Evolutionary conservation across 495 filamentous ascomycete genomes (phyloP).

Genomic region (Neurospora intermedia): DNA sequence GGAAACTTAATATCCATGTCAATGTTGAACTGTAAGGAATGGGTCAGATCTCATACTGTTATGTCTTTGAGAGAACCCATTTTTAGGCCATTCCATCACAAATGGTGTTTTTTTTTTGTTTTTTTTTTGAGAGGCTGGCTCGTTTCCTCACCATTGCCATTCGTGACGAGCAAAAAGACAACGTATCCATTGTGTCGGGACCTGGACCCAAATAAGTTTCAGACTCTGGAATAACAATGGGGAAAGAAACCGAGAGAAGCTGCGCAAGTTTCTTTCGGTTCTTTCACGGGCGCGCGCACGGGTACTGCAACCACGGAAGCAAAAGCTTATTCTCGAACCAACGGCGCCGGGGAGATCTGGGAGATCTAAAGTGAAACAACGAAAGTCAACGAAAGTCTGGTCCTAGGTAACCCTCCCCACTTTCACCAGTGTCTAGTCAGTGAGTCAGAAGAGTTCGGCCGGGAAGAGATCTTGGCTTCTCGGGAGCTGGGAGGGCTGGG

Average conservation of each 20-base stretch:
- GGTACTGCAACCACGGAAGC: background rate
- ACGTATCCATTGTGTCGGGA: background rate
- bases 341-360: background rate
- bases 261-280: background rate
- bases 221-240: background rate
- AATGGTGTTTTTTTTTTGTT: background rate
- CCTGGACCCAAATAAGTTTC: background rate
- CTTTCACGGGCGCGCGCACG: background rate
- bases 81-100: background rate
- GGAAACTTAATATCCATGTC: background rate
- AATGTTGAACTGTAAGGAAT: background rate
- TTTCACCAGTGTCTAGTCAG: background rate
- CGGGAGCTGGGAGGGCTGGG: background rate
- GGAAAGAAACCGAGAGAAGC: background rate
- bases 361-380: background rate
- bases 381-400: background rate
- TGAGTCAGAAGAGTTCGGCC: background rate
- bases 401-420: background rate
- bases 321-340: background rate
- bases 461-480: background rate
- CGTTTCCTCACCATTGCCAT: background rate
- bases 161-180: background rate
- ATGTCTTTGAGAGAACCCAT: background rate
- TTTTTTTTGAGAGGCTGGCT: fast-evolving
- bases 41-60: background rate